Evolutionary conservation across 192 early-diverging fungal genomes (phyloP).

Genomic region (Coemansia sp.): DNA sequence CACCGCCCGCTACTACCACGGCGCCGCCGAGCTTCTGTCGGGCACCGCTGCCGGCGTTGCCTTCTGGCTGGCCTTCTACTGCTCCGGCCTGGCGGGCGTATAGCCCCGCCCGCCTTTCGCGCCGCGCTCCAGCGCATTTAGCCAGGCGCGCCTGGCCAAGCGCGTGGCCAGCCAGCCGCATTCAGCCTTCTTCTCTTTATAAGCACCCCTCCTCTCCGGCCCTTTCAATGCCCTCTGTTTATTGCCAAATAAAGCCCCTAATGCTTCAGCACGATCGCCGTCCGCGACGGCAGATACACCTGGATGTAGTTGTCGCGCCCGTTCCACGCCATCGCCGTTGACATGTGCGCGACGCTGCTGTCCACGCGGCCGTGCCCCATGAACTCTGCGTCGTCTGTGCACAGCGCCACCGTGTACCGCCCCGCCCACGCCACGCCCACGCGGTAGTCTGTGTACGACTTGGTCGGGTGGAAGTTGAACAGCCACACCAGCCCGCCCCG

Average conservation of each 20-base stretch:
- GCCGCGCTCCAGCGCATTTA: no score
- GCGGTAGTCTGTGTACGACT: conserved; percentile 85
- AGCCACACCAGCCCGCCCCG: conserved; percentile 84
- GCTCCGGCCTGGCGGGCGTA: no score
- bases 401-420: conserved; percentile 70
- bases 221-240: no score
- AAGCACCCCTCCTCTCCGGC: no score
- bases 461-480: conserved; percentile 91
- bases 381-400: conserved; percentile 74
- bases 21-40: conserved; percentile 61
- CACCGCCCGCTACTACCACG: conserved; percentile 82
- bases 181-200: no score
- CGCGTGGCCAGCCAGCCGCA: no score
- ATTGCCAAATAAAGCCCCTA: no score
- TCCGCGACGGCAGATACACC: conserved; percentile 75
- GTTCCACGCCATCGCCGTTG: conserved; percentile 72
- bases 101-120: no score
- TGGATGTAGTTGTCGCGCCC: conserved; percentile 74
- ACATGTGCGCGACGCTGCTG: conserved; percentile 59
- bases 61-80: conserved; percentile 60
- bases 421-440: conserved; percentile 72
- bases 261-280: conserved; percentile 62
- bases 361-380: conserved; percentile 81
- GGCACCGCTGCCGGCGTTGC: conserved; percentile 66
- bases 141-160: no score